Base-by-base conservation (phyloP, 1,139 yeast genomes). In the Yamadazyma diddensiae region DNA sequence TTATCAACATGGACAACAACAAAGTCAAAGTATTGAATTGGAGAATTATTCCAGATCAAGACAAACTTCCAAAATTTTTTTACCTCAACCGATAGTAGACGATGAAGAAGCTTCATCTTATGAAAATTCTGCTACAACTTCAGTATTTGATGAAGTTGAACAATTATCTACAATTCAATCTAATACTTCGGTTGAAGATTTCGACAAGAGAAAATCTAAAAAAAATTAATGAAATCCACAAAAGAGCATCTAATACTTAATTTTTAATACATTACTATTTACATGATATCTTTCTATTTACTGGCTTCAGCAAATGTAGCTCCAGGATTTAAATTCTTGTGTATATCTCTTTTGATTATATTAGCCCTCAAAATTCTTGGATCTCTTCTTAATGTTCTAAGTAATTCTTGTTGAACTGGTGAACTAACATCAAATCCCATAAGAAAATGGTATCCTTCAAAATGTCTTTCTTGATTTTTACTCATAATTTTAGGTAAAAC, bases 301-400 rank as follows among this genome's bases (percentile, higher is more conserved):
- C 36, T 30, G 15, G 67, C 66, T 39, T 59, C 59, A 40, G 59
- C 48, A 27, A 55, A 47, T 12, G 85, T 74, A 24, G 77, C 60
- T 13, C 80, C 79, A 10, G 71, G 65, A 45, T 75, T 76, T 41
- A 79, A 64, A 25, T 62, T 62, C 50, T 66, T 67, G 22, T 61
- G 62, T 43, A 81, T 79, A 42, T 84, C 79, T 33, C 82, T 79
- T 54, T 78, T 85, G 36, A 82, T 71, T 26, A 90, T 71, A 39
- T 79, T 76, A 18, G 94, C 78, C 55, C 96, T 74, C 40, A 90
- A 77, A 43, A 90, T 81, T 63, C 97, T 82, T 18, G 97, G 97
- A 59, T 90, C 98, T 43, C 77, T 76, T 51, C 83, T 77, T 47
- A 90, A 64, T 3, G 94, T 80, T 61, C 95, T 75, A 45, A 81